Evolutionary conservation across 164 flowering plant genomes (phyloP).

Genomic region (Kalanchoe fedtschenkoi): DNA sequence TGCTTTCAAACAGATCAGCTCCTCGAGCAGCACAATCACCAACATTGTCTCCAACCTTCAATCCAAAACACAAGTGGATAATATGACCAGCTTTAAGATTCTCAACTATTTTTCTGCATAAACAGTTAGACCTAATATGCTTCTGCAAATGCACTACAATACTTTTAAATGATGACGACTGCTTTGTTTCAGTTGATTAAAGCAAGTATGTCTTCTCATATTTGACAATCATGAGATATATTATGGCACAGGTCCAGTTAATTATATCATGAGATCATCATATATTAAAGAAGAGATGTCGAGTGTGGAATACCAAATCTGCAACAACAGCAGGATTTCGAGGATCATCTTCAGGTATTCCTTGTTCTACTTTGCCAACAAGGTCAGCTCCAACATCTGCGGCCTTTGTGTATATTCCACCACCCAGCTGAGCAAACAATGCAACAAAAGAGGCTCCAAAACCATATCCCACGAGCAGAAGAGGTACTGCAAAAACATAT

Average conservation of each 20-base stretch:
- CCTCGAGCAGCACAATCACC: conserved; percentile 99
- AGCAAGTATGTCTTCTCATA: neutral
- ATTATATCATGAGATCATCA: neutral
- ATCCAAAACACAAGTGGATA: neutral
- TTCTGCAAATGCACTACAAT: neutral
- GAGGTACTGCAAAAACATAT: conserved; percentile 64
- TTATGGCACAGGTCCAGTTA: neutral
- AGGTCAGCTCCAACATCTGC: conserved; percentile 99
- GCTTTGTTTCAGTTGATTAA: neutral
- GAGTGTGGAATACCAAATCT: conserved; percentile 62
- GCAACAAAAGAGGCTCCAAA: conserved; percentile 99
- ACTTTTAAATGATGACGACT: neutral
- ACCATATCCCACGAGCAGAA: conserved; percentile 97
- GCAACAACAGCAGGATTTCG: conserved; percentile 99
- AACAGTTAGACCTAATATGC: neutral
- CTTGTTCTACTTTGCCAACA: conserved; percentile 98
- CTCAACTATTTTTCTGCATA: neutral
- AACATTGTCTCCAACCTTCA: conserved; percentile 96
- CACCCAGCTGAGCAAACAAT: conserved; percentile 98
- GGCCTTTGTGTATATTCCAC: conserved; percentile 98
- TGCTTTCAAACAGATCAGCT: conserved; percentile 97
- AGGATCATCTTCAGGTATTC: conserved; percentile 99
- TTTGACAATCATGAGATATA: neutral
- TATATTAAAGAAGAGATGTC: neutral
- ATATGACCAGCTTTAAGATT: neutral